Conservation (phyloP, 1,139 yeast species). For the Martiniozyma asiatica region DNA sequence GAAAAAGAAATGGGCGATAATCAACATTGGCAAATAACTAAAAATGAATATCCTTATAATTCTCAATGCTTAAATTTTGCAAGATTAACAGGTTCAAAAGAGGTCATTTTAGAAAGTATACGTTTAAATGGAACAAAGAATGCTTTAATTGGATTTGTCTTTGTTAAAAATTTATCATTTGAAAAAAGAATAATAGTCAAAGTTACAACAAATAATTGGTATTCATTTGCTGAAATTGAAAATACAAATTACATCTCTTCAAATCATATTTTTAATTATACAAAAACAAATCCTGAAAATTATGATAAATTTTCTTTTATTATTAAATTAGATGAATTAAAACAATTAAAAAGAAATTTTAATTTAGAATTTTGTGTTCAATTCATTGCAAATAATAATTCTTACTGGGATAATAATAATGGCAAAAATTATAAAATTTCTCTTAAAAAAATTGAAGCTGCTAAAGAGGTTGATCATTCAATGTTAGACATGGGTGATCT, state of each 20-base stretch:
- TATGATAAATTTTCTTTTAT: conserved; percentile 37
- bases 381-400: conserved; percentile 36
- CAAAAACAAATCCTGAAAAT: conserved; percentile 10
- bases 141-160: conserved; percentile 57
- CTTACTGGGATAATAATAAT: conserved; percentile 70
- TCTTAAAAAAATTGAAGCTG: conserved; percentile 8
- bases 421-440: conserved; percentile 43
- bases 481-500: conserved; percentile 17
- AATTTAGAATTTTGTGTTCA: conserved; percentile 45
- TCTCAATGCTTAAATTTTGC: conserved; percentile 23
- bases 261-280: conserved; percentile 23
- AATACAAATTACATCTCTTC: conserved; percentile 23
- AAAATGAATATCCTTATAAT: conserved; percentile 21
- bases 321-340: conserved; percentile 24
- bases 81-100: conserved; percentile 27
- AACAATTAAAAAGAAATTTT: conserved; percentile 23
- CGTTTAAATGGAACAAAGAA: conserved; percentile 46
- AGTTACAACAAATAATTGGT: conserved; percentile 64
- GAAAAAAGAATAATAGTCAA: conserved; percentile 52
- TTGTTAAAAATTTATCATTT: conserved; percentile 58
- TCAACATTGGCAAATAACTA: conserved; percentile 31
- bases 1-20: conserved; percentile 13
- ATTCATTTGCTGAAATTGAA: conserved; percentile 29
- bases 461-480: conserved; percentile 1
- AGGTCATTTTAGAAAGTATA: conserved; percentile 55